phyloP scores from a whole-genome alignment of 441 rosid species.

The Erodium moschatum region DNA sequence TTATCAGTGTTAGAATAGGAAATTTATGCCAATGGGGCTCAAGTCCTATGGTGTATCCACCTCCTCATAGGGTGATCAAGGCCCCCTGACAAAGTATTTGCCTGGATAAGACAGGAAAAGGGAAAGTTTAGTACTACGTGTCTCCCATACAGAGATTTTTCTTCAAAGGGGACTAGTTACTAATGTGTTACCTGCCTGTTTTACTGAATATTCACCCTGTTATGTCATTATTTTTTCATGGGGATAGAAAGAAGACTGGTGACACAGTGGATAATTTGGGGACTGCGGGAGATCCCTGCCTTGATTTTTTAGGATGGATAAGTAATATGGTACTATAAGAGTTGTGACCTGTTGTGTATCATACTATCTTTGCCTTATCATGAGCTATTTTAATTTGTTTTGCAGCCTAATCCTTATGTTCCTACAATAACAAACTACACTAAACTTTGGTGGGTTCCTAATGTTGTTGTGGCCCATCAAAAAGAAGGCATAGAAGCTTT shows the following conservation, averaged over 20 bases:
- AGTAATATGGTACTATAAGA: background rate
- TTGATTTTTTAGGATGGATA: background rate
- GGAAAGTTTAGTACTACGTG: background rate
- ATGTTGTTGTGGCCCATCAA: slow-evolving; percentile 92
- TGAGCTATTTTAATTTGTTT: slow-evolving; percentile 18
- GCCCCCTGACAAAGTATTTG: background rate
- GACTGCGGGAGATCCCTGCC: background rate
- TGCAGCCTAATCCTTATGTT: slow-evolving; percentile 64
- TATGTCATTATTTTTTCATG: background rate
- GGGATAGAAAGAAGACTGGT: background rate
- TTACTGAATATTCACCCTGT: background rate
- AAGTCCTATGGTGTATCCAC: background rate
- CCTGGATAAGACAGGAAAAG: background rate
- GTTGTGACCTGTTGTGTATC: too few species aligned
- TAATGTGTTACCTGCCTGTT: background rate
- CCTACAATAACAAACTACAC: slow-evolving; percentile 97
- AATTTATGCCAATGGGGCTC: background rate
- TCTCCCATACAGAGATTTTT: background rate
- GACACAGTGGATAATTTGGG: background rate
- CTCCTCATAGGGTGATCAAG: background rate
- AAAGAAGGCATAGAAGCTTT: slow-evolving; percentile 96
- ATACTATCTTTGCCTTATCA: slow-evolving; percentile 9
- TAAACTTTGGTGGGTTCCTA: slow-evolving; percentile 97
- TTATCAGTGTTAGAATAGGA: background rate
- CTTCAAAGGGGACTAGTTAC: background rate